Evolutionary conservation across 805 yeast genomes (phyloP).

Genomic region (Ogataea paraovalis): DNA sequence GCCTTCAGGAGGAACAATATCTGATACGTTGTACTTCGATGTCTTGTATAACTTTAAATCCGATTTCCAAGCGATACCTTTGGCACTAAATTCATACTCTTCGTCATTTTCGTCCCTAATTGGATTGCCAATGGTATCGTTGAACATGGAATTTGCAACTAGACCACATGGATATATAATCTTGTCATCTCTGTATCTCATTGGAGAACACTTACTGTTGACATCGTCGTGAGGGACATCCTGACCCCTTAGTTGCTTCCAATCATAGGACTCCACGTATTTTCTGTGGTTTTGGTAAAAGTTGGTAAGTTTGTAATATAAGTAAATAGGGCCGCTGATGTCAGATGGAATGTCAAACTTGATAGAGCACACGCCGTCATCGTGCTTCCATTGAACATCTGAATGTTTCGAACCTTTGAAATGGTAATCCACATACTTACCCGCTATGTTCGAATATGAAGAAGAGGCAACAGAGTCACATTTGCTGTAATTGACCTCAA

Average conservation of each 20-base stretch:
- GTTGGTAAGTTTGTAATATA: conserved; percentile 84
- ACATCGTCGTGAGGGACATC: conserved; percentile 54
- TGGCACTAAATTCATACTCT: conserved; percentile 40
- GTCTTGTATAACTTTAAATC: conserved; percentile 71
- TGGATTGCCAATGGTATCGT: conserved; percentile 72
- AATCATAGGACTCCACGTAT: conserved; percentile 81
- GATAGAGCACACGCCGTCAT: conserved; percentile 51
- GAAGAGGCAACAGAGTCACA: conserved; percentile 47
- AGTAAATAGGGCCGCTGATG: conserved; percentile 64
- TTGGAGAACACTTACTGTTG: conserved; percentile 50
- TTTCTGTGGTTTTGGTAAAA: conserved; percentile 94
- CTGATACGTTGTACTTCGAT: conserved; percentile 60
- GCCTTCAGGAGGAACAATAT: conserved; percentile 91
- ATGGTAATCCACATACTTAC: conserved; percentile 53
- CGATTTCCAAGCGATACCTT: conserved; percentile 80
- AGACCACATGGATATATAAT: conserved; percentile 87
- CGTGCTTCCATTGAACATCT: conserved; percentile 55
- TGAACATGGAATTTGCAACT: conserved; percentile 88
- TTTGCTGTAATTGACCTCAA: conserved; percentile 69
- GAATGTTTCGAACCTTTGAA: conserved; percentile 44
- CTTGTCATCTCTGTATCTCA: conserved; percentile 37
- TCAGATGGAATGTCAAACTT: conserved; percentile 71
- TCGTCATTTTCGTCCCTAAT: conserved; percentile 30
- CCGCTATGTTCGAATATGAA: conserved; percentile 51
- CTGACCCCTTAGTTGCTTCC: conserved; percentile 74